Conservation (phyloP, 2,329 filamentous ascomycete species). For the Colletotrichum siamense region DNA sequence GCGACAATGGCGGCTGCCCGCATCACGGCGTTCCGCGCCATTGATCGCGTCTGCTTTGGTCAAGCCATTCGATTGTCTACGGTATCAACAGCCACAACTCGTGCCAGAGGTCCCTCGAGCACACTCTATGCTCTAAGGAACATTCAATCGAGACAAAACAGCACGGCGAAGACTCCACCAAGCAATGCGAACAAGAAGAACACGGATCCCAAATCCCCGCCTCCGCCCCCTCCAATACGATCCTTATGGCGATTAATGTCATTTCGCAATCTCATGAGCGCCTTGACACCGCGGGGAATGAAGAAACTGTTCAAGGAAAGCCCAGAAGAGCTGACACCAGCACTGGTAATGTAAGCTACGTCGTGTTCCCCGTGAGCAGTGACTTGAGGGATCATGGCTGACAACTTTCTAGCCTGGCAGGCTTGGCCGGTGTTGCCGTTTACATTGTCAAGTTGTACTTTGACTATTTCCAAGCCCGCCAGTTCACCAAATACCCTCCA, state of each 20-base stretch:
- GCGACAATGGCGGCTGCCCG: slow-evolving; percentile 14
- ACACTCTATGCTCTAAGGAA: not conserved
- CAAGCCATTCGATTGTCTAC: not conserved
- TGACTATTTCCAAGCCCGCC: slow-evolving; percentile 58
- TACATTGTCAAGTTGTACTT: slow-evolving; percentile 54
- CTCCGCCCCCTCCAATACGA: slow-evolving; percentile 27
- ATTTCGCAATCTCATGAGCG: slow-evolving; percentile 38
- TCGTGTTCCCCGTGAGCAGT: not conserved
- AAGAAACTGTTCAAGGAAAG: slow-evolving; percentile 44
- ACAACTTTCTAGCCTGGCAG: slow-evolving; percentile 38
- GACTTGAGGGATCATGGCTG: slow-evolving; percentile 14
- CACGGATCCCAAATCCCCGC: slow-evolving; percentile 26
- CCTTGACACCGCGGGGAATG: slow-evolving; percentile 43
- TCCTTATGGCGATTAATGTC: slow-evolving; percentile 35
- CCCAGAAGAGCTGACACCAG: slow-evolving; percentile 48
- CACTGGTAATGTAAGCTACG: slow-evolving; percentile 44
- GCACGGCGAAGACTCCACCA: not conserved
- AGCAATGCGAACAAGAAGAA: slow-evolving; percentile 21
- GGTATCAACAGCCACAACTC: not conserved
- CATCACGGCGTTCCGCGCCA: slow-evolving; percentile 8
- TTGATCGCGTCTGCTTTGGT: not conserved
- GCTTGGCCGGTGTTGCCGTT: slow-evolving; percentile 33
- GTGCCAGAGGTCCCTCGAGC: not conserved
- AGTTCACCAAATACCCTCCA: slow-evolving; percentile 68
- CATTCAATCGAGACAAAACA: not conserved